Evolutionary conservation across 2,329 filamentous ascomycete genomes (phyloP).

Genomic region (Paracoccidioides lutzii): DNA sequence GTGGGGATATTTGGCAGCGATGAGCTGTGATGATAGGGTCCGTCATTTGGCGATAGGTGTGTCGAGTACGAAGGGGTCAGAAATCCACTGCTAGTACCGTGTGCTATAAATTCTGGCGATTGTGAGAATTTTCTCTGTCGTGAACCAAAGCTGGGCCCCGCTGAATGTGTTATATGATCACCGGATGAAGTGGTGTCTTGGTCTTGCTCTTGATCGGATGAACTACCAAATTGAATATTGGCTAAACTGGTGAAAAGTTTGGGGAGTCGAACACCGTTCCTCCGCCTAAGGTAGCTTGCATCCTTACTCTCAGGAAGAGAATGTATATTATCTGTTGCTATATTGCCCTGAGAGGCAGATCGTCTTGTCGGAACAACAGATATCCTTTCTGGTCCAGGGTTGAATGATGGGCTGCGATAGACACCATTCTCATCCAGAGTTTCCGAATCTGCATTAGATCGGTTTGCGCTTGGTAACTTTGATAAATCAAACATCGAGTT

Average conservation of each 20-base stretch:
- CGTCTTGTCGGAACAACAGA: constrained; percentile 9
- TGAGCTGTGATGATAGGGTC: background rate
- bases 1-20: background rate
- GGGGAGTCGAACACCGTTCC: constrained; percentile 14
- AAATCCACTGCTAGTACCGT: background rate
- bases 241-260: constrained; percentile 11
- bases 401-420: constrained; percentile 10
- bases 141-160: constrained; percentile 8
- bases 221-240: background rate
- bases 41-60: constrained; percentile 7
- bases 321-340: constrained; percentile 1
- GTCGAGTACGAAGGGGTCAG: constrained; percentile 3
- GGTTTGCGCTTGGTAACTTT: background rate
- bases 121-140: background rate
- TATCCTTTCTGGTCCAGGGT: constrained; percentile 10
- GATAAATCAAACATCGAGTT: constrained; percentile 4
- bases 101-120: background rate
- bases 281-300: constrained; percentile 9
- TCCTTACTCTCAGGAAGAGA: background rate
- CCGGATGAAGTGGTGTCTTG: background rate
- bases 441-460: background rate
- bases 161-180: constrained; percentile 6
- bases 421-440: background rate
- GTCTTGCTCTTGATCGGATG: background rate
- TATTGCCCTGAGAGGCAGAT: constrained; percentile 11